Base-by-base conservation (phyloP, 805 yeast species). In the Wickerhamiella domercqiae region DNA sequence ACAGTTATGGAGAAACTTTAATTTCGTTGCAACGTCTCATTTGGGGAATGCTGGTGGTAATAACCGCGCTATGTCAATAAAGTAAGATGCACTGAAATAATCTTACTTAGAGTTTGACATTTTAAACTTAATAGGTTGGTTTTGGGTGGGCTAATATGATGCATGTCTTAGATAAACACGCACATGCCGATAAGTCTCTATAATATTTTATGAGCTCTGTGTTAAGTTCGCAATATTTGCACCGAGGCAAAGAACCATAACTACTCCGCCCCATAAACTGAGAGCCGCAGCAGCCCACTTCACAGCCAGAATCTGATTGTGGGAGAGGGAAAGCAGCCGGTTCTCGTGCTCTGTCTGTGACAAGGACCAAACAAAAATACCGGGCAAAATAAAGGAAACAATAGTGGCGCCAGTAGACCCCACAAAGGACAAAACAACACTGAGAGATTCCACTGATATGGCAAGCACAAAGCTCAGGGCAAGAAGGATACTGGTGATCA, bases 331-430 rank as follows among this genome's bases (percentile, higher is more conserved):
- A n/a, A 40, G 37, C 20, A 39, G 39, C 35, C 41, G 40, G 29
- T 48, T 47, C 15, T 39, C 41, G 17, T 36, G 39, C 28, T 34
- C 35, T 39, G 47, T 36, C n/a, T 73, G 77, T 38, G 80, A 68
- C 41, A 84, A 63, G 47, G 70, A 74, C 58, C 70, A 82, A 3
- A 87, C 93, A 53, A 84, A 82, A 17, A 82, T 60, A 0, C 95
- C 95, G 0, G 96, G 96, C 34, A 84, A 64, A 21, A 82, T 83
- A 53, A 84, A 84, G 9, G 94, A 83, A 36, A 86, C 83, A 4
- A 93, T 72, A 0, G 95, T 84, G 1, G 94, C 81, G 0, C 95
- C 95, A 0, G 94, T 83, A 1, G 94, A 80, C 2, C 96, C 96
- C 3, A 84, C 94, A 45, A 84, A 63, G 1, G 94, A 84, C 47